Base-by-base conservation (phyloP, 2,329 filamentous ascomycete species). In the Calonectria pauciramosa region DNA sequence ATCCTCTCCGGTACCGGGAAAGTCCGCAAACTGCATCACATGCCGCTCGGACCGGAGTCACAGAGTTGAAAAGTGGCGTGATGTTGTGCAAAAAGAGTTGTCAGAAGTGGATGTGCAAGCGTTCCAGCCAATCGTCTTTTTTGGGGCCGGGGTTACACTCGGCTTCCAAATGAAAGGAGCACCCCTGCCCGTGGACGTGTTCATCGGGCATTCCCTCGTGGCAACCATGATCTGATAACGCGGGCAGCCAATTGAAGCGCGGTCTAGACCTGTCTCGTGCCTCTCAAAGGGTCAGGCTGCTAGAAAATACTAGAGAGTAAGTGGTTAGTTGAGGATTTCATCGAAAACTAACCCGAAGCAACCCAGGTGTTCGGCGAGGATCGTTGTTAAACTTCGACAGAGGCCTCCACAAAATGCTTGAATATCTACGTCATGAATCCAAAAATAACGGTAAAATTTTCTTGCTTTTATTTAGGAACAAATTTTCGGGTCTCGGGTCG, bases 1-100 rank as follows among this genome's bases (percentile, higher is more conserved):
- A 70, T 67, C 34, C 51, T 60, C 71, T 73, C 71, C 71, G 71
- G 71, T 70, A 69, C 67, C 71, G 71, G 71, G 59, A 66, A 66
- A 26, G 71, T 8, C 71, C 71, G 71, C 60, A 47, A 59, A n/a
- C 65, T 47, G 44, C 56, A 63, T 73, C 71, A 73, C 71, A 73
- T 73, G 71, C 47, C 66, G 66, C 54, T 73, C 71, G 66, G 71
- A 67, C 71, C 71, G 56, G 67, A 70, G 71, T 63, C 49, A 68
- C 38, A 63, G 60, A 70, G 32, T 52, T 41, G 23, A 54, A 73
- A 73, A 73, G 71, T 73, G 71, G 71, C 54, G 59, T 73, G 71
- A 73, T 73, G 51, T 66, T 41, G 34, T 38, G 60, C 28, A 44
- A 41, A n/a, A 44, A 47, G 32, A 60, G 52, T 54, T 56, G 49